These are phyloP conservation scores for Vickermania ingenoplastis DNA, from an alignment of 208 protist genomes.

Conservation along the genomic window DNA sequence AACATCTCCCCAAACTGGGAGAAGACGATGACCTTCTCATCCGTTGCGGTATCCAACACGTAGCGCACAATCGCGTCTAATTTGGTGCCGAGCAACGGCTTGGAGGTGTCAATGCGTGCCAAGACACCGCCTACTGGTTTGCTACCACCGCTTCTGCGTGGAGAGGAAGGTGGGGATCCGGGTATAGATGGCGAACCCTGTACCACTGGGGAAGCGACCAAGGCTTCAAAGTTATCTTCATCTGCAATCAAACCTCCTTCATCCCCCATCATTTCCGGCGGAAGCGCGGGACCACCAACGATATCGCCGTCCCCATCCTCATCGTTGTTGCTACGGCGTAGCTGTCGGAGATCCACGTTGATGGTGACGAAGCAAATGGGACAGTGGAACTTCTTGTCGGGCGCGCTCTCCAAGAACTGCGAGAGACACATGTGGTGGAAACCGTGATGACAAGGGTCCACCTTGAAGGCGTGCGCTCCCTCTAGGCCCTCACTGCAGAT, in stretches of 20 bases:
- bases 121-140: conserved; percentile 62
- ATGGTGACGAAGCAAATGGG: conserved; percentile 80
- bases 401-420: conserved; percentile 80
- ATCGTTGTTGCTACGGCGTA: conserved; percentile 22
- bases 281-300: conserved; percentile 36
- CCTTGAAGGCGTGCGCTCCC: conserved; percentile 34
- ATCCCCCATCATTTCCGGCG: conserved; percentile 60
- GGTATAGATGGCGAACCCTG: not conserved
- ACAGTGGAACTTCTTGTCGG: conserved; percentile 68
- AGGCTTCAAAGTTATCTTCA: conserved; percentile 5
- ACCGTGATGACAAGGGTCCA: conserved; percentile 66
- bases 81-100: conserved; percentile 83
- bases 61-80: conserved; percentile 85
- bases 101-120: conserved; percentile 51
- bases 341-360: conserved; percentile 76
- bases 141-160: not conserved
- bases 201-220: not conserved
- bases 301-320: conserved; percentile 45
- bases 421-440: conserved; percentile 82
- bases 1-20: conserved; percentile 96
- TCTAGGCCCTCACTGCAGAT: conserved; percentile 72
- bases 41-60: conserved; percentile 43
- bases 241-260: conserved; percentile 9
- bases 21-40: conserved; percentile 91
- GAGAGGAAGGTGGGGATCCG: not conserved